These are phyloP conservation scores for Entomortierella chlamydospora DNA, from an alignment of 192 early-diverging fungal species.

Conservation along the genomic window DNA sequence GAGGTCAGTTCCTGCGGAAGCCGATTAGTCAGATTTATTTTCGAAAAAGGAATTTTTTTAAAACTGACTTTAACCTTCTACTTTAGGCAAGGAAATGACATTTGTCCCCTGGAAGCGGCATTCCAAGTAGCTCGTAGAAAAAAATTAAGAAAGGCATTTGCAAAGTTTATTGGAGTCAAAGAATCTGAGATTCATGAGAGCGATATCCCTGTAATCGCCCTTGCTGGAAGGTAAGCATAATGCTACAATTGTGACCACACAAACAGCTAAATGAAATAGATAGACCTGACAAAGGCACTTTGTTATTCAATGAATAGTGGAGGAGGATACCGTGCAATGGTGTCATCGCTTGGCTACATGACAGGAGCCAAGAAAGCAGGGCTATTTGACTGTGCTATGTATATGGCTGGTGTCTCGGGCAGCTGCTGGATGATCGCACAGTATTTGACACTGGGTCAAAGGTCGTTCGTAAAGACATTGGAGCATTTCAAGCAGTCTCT, in stretches of 20 bases:
- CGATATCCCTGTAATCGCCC: slow-evolving; percentile 77
- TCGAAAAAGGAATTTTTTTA: neutral
- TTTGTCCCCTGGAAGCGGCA: slow-evolving; percentile 59
- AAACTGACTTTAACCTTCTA: neutral
- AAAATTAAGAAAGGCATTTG: slow-evolving; percentile 72
- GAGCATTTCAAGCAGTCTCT: slow-evolving; percentile 43
- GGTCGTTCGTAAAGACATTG: slow-evolving; percentile 48
- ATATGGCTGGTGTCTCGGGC: slow-evolving; percentile 74
- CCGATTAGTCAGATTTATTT: slow-evolving; percentile 6
- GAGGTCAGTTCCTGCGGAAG: slow-evolving; percentile 31
- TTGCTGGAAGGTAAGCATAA: slow-evolving; percentile 67
- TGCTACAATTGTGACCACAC: neutral
- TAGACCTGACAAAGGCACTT: no score
- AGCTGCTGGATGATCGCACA: slow-evolving; percentile 72
- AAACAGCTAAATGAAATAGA: no score
- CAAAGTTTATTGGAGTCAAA: slow-evolving; percentile 79
- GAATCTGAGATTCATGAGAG: slow-evolving; percentile 68
- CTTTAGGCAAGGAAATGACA: slow-evolving; percentile 43
- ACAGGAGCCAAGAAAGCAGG: slow-evolving; percentile 74
- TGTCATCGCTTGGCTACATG: slow-evolving; percentile 74
- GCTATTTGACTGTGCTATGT: slow-evolving; percentile 75
- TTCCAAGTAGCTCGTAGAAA: slow-evolving; percentile 62
- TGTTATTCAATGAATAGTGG: slow-evolving; percentile 61
- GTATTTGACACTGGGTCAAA: slow-evolving; percentile 56
- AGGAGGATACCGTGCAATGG: slow-evolving; percentile 88